phyloP scores from a whole-genome alignment of 257 asterid genomes.

The Marsdenia floribunda region DNA sequence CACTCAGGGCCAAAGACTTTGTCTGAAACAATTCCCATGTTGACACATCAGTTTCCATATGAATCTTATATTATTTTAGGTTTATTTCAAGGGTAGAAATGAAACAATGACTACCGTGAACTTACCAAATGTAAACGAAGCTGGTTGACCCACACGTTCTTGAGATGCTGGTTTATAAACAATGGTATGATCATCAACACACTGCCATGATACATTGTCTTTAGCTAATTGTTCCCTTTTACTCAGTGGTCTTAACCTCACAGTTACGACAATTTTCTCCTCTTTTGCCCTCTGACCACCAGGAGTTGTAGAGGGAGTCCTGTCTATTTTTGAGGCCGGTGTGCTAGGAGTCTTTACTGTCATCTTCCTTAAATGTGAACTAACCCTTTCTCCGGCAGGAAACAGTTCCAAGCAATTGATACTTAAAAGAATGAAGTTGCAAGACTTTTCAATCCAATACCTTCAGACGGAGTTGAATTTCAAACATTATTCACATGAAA shows the following conservation, averaged over 20 bases:
- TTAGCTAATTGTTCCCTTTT: conserved; percentile 72
- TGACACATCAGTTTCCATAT: not conserved
- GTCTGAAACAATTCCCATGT: conserved; percentile 36
- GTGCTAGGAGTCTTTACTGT: conserved; percentile 70
- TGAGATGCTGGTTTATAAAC: conserved; percentile 49
- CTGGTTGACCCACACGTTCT: conserved; percentile 52
- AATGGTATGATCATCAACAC: conserved; percentile 71
- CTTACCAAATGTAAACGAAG: conserved; percentile 75
- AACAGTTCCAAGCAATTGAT: conserved; percentile 4
- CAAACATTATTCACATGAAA: not conserved
- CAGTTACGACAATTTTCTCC: conserved; percentile 90
- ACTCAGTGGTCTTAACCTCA: conserved; percentile 81
- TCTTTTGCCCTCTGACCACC: conserved; percentile 59
- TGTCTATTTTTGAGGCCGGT: conserved; percentile 67
- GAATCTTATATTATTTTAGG: not conserved
- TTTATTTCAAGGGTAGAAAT: not conserved
- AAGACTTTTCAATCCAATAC: not conserved
- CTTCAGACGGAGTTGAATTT: not conserved
- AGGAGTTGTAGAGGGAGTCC: conserved; percentile 68
- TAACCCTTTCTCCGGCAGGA: not conserved
- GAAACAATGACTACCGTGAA: not conserved
- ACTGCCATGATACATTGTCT: conserved; percentile 89
- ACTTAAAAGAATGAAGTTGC: not conserved
- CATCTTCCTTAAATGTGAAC: conserved; percentile 33
- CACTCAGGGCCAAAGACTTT: conserved; percentile 78